Conservation (phyloP, 1,284 basidiomycete species). For the Tilletia horrida region DNA sequence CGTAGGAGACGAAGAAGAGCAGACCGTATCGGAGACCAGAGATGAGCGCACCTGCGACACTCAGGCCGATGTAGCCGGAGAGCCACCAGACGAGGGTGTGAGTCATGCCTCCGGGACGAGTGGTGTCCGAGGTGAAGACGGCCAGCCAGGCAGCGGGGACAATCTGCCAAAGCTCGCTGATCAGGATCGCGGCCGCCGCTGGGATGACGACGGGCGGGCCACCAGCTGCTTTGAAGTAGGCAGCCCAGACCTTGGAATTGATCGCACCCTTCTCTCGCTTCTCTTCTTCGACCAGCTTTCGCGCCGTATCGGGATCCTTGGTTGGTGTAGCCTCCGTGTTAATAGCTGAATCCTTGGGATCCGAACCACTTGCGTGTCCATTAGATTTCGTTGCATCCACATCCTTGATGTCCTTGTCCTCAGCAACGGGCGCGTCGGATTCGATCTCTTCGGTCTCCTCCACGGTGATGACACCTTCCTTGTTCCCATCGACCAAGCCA, state of each 20-base stretch:
- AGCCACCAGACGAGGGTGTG: conserved; percentile 8
- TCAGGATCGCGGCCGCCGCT: background rate
- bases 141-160: conserved; percentile 2
- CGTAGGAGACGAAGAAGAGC: conserved; percentile 3
- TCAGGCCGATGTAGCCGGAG: background rate
- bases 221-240: background rate
- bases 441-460: background rate
- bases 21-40: background rate
- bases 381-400: background rate
- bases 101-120: background rate
- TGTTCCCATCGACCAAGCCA: background rate
- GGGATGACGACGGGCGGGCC: background rate
- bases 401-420: background rate
- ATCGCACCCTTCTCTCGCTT: background rate
- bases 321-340: background rate
- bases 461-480: background rate
- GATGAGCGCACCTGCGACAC: background rate
- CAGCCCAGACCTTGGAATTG: background rate
- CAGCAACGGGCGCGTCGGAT: background rate
- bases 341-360: background rate
- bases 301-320: conserved; percentile 2
- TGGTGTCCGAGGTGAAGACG: background rate
- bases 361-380: no score
- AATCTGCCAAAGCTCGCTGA: conserved; percentile 5
- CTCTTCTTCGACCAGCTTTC: conserved; percentile 6